Evolutionary conservation across 2,329 filamentous ascomycete genomes (phyloP).

Genomic region (Beauveria caledonica): DNA sequence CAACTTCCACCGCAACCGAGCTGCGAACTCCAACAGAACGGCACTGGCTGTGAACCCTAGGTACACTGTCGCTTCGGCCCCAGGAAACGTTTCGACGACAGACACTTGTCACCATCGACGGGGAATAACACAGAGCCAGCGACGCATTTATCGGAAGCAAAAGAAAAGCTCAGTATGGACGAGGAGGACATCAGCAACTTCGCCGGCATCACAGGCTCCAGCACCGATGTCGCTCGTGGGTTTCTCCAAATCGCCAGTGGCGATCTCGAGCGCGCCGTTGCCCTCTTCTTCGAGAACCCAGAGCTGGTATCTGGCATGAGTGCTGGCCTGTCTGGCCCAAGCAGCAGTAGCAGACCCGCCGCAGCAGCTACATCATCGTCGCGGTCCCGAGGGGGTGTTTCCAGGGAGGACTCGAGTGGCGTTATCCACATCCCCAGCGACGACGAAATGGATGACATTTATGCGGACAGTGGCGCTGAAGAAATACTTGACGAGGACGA

Average conservation of each 20-base stretch:
- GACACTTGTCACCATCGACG: neutral
- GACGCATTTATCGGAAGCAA: no score
- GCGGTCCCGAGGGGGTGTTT: slow-evolving; percentile 18
- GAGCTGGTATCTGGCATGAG: slow-evolving; percentile 46
- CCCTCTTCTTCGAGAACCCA: slow-evolving; percentile 83
- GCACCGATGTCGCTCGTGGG: slow-evolving; percentile 64
- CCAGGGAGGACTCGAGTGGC: slow-evolving; percentile 28
- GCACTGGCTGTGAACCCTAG: neutral
- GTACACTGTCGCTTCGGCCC: neutral
- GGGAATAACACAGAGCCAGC: no score
- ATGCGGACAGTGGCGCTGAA: slow-evolving; percentile 21
- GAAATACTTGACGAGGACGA: slow-evolving; percentile 31
- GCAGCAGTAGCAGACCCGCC: slow-evolving; percentile 16
- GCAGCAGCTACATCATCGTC: slow-evolving; percentile 19
- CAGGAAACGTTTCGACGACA: neutral
- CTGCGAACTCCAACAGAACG: neutral
- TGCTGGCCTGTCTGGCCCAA: slow-evolving; percentile 18
- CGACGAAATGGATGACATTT: slow-evolving; percentile 33
- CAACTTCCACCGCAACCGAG: neutral
- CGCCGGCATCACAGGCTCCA: slow-evolving; percentile 69
- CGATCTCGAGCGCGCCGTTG: slow-evolving; percentile 77
- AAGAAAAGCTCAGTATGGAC: neutral
- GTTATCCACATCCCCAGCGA: slow-evolving; percentile 69
- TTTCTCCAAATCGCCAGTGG: slow-evolving; percentile 81
- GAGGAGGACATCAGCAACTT: slow-evolving; percentile 72